These are phyloP conservation scores for Xylaria sp. DNA, from an alignment of 2,329 filamentous ascomycete genomes.

Conservation along the genomic window DNA sequence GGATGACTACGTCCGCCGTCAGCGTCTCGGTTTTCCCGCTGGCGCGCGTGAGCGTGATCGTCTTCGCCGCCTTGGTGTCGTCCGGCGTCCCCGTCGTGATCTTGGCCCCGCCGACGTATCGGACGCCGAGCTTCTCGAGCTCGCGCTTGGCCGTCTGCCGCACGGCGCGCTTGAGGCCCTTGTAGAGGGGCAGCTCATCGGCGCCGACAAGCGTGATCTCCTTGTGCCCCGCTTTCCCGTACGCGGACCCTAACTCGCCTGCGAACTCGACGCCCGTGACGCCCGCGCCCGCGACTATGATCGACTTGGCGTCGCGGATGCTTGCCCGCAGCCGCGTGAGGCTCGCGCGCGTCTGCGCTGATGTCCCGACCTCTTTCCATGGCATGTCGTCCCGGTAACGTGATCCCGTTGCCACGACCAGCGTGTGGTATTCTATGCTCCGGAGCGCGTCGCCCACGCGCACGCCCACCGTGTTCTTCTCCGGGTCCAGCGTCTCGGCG, in stretches of 20 bases:
- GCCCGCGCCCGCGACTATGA: constrained; percentile 59
- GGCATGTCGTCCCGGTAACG: constrained; percentile 51
- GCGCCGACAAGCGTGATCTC: constrained; percentile 52
- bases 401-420: constrained; percentile 62
- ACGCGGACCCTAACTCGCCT: constrained; percentile 57
- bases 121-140: constrained; percentile 52
- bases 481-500: constrained; percentile 51
- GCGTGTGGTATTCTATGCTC: constrained; percentile 53
- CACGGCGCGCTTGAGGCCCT: constrained; percentile 43
- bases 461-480: constrained; percentile 50
- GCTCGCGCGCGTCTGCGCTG: constrained; percentile 47
- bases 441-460: constrained; percentile 37
- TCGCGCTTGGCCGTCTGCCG: constrained; percentile 46
- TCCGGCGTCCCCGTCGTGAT: constrained; percentile 33
- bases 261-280: constrained; percentile 56
- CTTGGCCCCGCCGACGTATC: constrained; percentile 47
- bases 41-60: constrained; percentile 31
- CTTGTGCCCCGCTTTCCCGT: constrained; percentile 48
- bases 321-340: constrained; percentile 45
- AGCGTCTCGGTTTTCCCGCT: constrained; percentile 47
- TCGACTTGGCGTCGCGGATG: constrained; percentile 51
- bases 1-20: constrained; percentile 52
- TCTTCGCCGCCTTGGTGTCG: neutral
- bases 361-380: constrained; percentile 49
- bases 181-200: constrained; percentile 47